Evolutionary conservation across 371 early-diverging fungal genomes (phyloP).

Genomic region (Mucor irregularis): DNA sequence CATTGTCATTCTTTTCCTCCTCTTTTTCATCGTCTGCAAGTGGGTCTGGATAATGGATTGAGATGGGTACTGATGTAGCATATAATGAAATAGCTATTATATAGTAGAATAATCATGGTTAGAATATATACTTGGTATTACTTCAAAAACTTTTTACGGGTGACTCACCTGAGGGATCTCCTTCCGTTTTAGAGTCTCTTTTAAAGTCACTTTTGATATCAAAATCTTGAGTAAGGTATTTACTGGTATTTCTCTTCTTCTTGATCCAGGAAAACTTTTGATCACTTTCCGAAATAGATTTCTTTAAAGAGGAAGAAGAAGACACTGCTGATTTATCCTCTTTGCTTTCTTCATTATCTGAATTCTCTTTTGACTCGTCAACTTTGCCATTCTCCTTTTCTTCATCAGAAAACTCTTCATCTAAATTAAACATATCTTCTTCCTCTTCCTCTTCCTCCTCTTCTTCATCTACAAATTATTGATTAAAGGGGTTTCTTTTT

Average conservation of each 20-base stretch:
- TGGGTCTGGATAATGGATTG: slow-evolving; percentile 17
- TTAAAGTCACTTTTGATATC: slow-evolving; percentile 11
- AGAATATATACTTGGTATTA: no score
- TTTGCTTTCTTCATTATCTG: neutral
- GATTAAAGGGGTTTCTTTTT: no score
- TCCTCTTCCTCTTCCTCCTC: slow-evolving; percentile 21
- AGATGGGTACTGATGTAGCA: slow-evolving; percentile 31
- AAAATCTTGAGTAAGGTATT: slow-evolving; percentile 25
- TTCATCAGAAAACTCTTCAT: slow-evolving; percentile 40
- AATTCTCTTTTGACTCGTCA: neutral
- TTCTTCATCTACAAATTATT: neutral
- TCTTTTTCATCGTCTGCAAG: neutral
- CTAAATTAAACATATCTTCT: slow-evolving; percentile 48
- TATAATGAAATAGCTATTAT: slow-evolving; percentile 20
- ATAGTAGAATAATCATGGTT: no score
- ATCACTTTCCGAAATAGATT: slow-evolving; percentile 20
- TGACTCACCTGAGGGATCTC: no score
- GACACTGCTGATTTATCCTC: neutral
- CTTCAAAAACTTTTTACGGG: no score
- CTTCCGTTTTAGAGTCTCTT: neutral
- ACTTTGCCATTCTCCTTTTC: slow-evolving; percentile 1
- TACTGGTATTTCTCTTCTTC: slow-evolving; percentile 23
- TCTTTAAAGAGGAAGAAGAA: slow-evolving; percentile 18
- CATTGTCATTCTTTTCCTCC: neutral
- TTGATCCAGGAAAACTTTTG: slow-evolving; percentile 19